phyloP scores from a whole-genome alignment of 2,329 filamentous ascomycete genomes.

The Dothistroma septosporum region DNA sequence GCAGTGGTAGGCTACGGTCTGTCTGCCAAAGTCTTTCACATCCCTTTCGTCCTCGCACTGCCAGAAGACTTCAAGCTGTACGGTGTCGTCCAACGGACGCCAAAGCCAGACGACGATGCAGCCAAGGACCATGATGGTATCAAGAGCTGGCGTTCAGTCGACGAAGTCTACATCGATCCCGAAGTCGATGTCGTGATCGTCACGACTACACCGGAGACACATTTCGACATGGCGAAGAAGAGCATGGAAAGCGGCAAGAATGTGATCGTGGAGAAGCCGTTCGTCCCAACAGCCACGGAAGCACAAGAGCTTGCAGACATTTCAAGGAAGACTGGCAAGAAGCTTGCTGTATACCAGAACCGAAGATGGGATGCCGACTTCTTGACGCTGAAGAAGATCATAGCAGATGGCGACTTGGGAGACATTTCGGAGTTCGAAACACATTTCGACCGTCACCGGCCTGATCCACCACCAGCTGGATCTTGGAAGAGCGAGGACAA shows the following conservation, averaged over 20 bases:
- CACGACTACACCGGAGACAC: constrained; percentile 66
- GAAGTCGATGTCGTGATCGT: constrained; percentile 66
- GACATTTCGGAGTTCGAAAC: constrained; percentile 74
- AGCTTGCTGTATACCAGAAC: constrained; percentile 52
- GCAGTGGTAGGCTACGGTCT: constrained; percentile 59
- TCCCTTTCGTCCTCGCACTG: constrained; percentile 67
- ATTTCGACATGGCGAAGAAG: constrained; percentile 61
- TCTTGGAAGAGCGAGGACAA: constrained; percentile 66
- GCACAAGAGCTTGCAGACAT: constrained; percentile 56
- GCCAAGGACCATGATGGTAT: constrained; percentile 62
- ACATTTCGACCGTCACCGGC: constrained; percentile 72
- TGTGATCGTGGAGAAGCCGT: constrained; percentile 78
- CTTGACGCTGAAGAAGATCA: constrained; percentile 61
- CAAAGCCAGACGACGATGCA: constrained; percentile 61
- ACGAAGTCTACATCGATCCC: constrained; percentile 61
- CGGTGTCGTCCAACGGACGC: constrained; percentile 70
- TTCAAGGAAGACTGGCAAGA: constrained; percentile 37
- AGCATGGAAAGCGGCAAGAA: constrained; percentile 70
- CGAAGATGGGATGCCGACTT: constrained; percentile 76
- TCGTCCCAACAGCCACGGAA: constrained; percentile 67
- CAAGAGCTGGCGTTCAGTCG: constrained; percentile 60
- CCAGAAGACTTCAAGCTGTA: constrained; percentile 61
- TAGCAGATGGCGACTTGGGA: constrained; percentile 59
- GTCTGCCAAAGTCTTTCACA: constrained; percentile 76
- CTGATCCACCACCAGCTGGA: constrained; percentile 44